Percentiles rank a stretch among this genome's conserved stretches.
Evolutionary conservation across 2,329 filamentous ascomycete species (phyloP).

Genomic region (Fusarium secorum): DNA sequence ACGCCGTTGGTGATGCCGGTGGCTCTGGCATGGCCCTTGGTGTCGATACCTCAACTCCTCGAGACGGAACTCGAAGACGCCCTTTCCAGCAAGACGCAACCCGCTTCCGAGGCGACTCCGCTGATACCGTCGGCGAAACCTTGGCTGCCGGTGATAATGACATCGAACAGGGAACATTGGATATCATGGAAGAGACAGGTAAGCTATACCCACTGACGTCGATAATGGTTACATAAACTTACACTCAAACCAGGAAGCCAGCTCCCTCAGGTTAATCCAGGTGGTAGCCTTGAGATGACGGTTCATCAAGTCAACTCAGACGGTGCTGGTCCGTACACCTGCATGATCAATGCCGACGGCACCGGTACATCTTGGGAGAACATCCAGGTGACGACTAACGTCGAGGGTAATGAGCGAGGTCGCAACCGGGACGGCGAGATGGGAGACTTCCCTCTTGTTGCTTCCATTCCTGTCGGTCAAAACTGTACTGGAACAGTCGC

Average conservation of each 20-base stretch:
- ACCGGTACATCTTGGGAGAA: slow-evolving; percentile 45
- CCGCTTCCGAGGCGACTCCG: not conserved
- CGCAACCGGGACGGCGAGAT: slow-evolving; percentile 6
- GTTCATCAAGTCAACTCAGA: slow-evolving; percentile 47
- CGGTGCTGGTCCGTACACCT: slow-evolving; percentile 62
- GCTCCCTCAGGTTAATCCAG: slow-evolving; percentile 66
- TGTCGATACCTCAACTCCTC: slow-evolving; percentile 64
- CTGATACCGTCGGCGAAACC: slow-evolving; percentile 5
- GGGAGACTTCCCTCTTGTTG: not conserved
- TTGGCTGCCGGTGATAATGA: not conserved
- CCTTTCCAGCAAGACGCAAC: slow-evolving; percentile 71
- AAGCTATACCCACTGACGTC: slow-evolving; percentile 6
- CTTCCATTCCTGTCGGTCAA: slow-evolving; percentile 2
- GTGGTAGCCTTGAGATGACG: slow-evolving; percentile 67
- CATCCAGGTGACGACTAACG: not conserved
- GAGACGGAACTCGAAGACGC: slow-evolving; percentile 65
- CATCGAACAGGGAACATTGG: slow-evolving; percentile 18
- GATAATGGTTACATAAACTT: not conserved
- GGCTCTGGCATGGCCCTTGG: slow-evolving; percentile 62
- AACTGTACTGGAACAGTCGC: slow-evolving; percentile 8
- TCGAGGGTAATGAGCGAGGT: slow-evolving; percentile 4
- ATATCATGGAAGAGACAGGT: slow-evolving; percentile 66
- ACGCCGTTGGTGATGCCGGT: slow-evolving; percentile 62
- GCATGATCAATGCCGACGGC: slow-evolving; percentile 69
- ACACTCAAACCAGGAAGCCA: slow-evolving; percentile 3